phyloP scores from a whole-genome alignment of 108 stramenopile species.

The Cyclotella baltica region DNA sequence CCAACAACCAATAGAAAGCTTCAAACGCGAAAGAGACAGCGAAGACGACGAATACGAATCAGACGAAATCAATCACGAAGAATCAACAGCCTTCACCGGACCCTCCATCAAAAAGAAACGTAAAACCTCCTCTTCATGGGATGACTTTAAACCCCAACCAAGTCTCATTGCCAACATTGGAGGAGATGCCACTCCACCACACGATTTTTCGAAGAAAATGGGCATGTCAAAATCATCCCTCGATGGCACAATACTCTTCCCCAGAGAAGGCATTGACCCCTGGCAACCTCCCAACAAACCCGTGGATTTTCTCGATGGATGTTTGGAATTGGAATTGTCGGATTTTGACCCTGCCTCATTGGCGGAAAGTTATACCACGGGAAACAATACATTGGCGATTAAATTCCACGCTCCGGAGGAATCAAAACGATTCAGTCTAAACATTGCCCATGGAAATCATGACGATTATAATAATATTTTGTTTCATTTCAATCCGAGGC shows the following conservation, averaged over 20 bases:
- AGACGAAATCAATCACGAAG: not conserved
- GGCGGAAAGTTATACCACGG: slow-evolving; percentile 37
- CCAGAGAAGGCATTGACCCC: slow-evolving; percentile 11
- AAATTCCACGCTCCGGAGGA: slow-evolving; percentile 82
- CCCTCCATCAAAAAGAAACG: slow-evolving; percentile 58
- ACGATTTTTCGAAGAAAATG: slow-evolving; percentile 82
- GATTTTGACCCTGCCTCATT: slow-evolving; percentile 60
- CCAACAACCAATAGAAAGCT: slow-evolving; percentile 20
- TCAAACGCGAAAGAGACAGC: slow-evolving; percentile 23
- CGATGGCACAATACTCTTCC: slow-evolving; percentile 64
- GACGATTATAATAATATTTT: slow-evolving; percentile 58
- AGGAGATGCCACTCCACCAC: slow-evolving; percentile 67
- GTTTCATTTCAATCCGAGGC: slow-evolving; percentile 88
- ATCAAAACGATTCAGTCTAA: slow-evolving; percentile 81
- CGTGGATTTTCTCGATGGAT: slow-evolving; percentile 65
- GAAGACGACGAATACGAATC: slow-evolving; percentile 32
- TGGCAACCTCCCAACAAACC: slow-evolving; percentile 74
- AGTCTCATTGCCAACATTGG: slow-evolving; percentile 77
- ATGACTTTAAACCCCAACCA: slow-evolving; percentile 15
- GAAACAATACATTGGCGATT: slow-evolving; percentile 87
- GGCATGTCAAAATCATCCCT: slow-evolving; percentile 39
- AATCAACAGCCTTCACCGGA: slow-evolving; percentile 7
- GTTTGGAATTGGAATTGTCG: slow-evolving; percentile 65
- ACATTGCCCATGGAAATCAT: slow-evolving; percentile 67
- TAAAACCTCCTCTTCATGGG: slow-evolving; percentile 22